Conservation (phyloP, 306 rosid genomes). For the Comarum palustre region DNA sequence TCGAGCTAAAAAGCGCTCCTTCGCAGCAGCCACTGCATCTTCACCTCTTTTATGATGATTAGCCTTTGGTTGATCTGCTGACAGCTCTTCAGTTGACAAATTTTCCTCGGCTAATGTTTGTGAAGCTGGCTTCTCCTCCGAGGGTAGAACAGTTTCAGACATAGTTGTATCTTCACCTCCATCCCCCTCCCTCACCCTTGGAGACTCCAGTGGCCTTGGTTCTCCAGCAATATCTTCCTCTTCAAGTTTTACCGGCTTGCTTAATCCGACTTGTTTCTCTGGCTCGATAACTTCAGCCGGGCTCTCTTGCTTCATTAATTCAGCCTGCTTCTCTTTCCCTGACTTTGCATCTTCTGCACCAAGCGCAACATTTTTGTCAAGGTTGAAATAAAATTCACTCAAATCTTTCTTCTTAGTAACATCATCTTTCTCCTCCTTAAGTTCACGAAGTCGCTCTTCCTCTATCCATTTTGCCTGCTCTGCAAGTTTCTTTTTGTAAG, state of each 20-base stretch:
- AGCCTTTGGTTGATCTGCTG: conserved; percentile 39
- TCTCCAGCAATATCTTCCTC: conserved; percentile 22
- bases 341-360: conserved; percentile 51
- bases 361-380: conserved; percentile 71
- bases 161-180: conserved; percentile 32
- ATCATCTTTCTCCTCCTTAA: conserved; percentile 76
- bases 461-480: conserved; percentile 74
- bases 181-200: conserved; percentile 26
- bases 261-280: conserved; percentile 28
- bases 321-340: conserved; percentile 41
- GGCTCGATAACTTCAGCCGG: conserved; percentile 16
- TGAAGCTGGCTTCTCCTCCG: conserved; percentile 26
- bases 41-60: conserved; percentile 72
- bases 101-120: conserved; percentile 20
- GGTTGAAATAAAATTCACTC: conserved; percentile 76
- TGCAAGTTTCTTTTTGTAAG: conserved; percentile 80
- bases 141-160: conserved; percentile 27
- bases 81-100: conserved; percentile 28
- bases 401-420: conserved; percentile 88
- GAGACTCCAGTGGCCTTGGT: conserved; percentile 25
- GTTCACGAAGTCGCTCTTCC: conserved; percentile 66
- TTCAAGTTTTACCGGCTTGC: conserved; percentile 22
- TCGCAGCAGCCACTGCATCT: conserved; percentile 69
- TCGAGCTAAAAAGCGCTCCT: conserved; percentile 75
- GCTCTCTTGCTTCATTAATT: conserved; percentile 34